Conservation (phyloP, 73 alveolate genomes). For the Paramecium octaurelia region DNA sequence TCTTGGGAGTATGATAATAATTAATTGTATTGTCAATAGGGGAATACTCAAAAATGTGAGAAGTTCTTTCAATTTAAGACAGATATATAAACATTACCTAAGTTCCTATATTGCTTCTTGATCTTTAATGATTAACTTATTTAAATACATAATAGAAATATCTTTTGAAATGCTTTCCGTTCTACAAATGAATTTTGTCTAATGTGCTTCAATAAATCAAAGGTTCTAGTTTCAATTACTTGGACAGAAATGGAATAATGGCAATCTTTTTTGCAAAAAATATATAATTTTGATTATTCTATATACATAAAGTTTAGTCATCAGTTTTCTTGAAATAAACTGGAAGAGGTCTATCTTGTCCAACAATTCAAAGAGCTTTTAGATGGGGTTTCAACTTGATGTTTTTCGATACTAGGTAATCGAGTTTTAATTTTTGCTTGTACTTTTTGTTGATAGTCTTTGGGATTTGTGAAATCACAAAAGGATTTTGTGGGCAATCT, state of each 20-base stretch:
- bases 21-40: background rate
- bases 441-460: background rate
- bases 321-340: background rate
- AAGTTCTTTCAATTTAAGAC: too few relatives aligned
- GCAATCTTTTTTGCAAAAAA: background rate
- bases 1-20: background rate
- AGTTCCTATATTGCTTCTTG: too few relatives aligned
- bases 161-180: too few relatives aligned
- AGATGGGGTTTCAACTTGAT: background rate
- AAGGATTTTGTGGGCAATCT: background rate
- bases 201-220: too few relatives aligned
- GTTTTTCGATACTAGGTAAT: background rate
- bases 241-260: background rate
- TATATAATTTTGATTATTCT: background rate
- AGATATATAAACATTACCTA: background rate
- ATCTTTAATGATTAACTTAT: too few relatives aligned
- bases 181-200: too few relatives aligned
- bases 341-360: background rate
- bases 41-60: too few relatives aligned
- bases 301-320: background rate
- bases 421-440: background rate
- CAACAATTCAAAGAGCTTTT: background rate
- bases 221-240: too few relatives aligned
- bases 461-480: background rate
- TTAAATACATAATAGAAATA: too few relatives aligned